Base-by-base conservation (phyloP, 352 stramenopile species). In the Globisporangium echinulatum region DNA sequence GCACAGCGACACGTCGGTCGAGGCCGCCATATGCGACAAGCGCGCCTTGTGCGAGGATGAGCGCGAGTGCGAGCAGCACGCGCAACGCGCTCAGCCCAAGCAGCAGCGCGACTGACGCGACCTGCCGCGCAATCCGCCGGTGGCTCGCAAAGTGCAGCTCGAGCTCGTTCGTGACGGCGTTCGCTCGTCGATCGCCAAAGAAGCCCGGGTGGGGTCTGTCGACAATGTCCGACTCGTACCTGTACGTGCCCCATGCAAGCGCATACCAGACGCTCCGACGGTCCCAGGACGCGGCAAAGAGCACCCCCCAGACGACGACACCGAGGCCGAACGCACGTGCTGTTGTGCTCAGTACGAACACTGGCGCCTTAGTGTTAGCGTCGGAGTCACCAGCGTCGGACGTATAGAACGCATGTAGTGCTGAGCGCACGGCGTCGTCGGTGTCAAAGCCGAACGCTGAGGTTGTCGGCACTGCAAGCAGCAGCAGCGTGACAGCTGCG, bases 271-370 rank as follows among this genome's bases (percentile, higher is more conserved):
- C 68, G 39, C 76, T 84, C 42, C 67, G 72, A 9, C 77, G 81
- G 25, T 87, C 67, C 81, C 81, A 90, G 39, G 63, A 42, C 51
- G 87, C 88, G 25, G 66, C 63, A 54, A 88, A 84, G n/a, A 70
- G 47, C 38, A 85, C 68, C 1, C 69, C 71, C 78, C 73, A 87
- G 42, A 64, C 47, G n/a, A 78, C 61, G 2, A 81, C 62, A 1
- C 47, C 48, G 0, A 84, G 36, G 0, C 78, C 73, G 8, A 85
- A 43, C 4, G 19, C 37, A 51, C 63, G 25, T 9, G 40, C 51
- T 7, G 14, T 7, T 0, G 40, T 13, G 7, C 42, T 66, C 33
- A 69, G 61, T 3, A 49, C 40, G 4, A 50, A 66, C 7, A 33
- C 25, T 33, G 0, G 2, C 25, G 25, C 25, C 25, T 33, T 33